These are phyloP conservation scores for Rhizopus arrhizus DNA, from an alignment of 371 early-diverging fungal genomes.

Conservation along the genomic window DNA sequence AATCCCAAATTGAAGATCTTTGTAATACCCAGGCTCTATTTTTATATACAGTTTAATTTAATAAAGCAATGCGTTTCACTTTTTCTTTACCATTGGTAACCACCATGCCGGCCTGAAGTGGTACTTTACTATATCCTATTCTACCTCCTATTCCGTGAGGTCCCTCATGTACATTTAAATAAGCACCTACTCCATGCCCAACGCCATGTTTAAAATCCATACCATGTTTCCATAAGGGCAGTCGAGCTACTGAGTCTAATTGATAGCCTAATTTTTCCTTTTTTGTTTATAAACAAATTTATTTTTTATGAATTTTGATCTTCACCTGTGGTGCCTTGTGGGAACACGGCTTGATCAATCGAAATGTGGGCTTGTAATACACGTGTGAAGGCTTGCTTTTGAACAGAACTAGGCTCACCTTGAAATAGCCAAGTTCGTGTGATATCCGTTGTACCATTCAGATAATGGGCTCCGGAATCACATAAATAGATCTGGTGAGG, in stretches of 20 bases:
- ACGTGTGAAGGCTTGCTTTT: slow-evolving; percentile 91
- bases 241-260: slow-evolving; percentile 87
- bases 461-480: slow-evolving; percentile 98
- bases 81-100: slow-evolving; percentile 74
- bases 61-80: not conserved
- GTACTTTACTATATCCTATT: slow-evolving; percentile 64
- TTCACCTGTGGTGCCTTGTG: slow-evolving; percentile 73
- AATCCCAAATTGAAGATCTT: slow-evolving; percentile 96
- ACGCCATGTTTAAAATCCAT: slow-evolving; percentile 98
- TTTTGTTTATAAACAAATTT: not conserved
- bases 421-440: slow-evolving; percentile 94
- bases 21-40: slow-evolving; percentile 97
- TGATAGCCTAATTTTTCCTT: slow-evolving; percentile 57
- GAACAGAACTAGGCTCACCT: slow-evolving; percentile 79
- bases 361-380: slow-evolving; percentile 97
- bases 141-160: slow-evolving; percentile 94
- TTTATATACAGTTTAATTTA: not conserved
- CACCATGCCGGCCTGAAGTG: slow-evolving; percentile 81
- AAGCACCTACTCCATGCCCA: slow-evolving; percentile 99
- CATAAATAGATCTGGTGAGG: slow-evolving; percentile 83
- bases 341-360: slow-evolving; percentile 84
- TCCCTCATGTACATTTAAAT: slow-evolving; percentile 97
- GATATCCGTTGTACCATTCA: slow-evolving; percentile 97
- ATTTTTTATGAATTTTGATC: not conserved
- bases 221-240: slow-evolving; percentile 88